Conservation (phyloP, 2,329 filamentous ascomycete genomes). For the Alternaria conjuncta region DNA sequence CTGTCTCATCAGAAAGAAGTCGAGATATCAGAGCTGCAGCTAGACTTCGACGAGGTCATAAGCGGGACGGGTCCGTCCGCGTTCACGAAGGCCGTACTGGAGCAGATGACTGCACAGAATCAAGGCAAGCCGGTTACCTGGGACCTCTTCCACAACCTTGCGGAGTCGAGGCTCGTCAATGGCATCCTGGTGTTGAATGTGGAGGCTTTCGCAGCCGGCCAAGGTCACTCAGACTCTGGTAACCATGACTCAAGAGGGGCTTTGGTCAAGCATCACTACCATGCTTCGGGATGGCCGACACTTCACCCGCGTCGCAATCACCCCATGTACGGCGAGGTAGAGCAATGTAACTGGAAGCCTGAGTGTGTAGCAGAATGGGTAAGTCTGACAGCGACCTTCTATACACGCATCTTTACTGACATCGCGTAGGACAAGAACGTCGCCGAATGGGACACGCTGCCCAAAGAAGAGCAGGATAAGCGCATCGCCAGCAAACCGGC, state of each 20-base stretch:
- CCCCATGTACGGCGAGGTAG: constrained; percentile 72
- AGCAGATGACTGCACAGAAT: constrained; percentile 64
- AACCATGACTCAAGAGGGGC: constrained; percentile 71
- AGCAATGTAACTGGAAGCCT: constrained; percentile 72
- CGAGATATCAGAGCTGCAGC: constrained; percentile 64
- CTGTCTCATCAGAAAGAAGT: constrained; percentile 66
- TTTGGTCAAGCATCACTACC: constrained; percentile 76
- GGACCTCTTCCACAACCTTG: constrained; percentile 69
- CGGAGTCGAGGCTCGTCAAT: constrained; percentile 69
- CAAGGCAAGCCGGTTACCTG: constrained; percentile 61
- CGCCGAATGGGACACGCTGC: constrained; percentile 64
- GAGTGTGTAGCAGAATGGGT: constrained; percentile 69
- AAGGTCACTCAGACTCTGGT: constrained; percentile 75
- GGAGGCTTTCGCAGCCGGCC: constrained; percentile 74
- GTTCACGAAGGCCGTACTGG: constrained; percentile 69
- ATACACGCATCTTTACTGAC: constrained; percentile 1
- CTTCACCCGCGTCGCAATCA: constrained; percentile 71
- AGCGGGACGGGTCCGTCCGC: constrained; percentile 75
- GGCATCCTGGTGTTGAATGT: constrained; percentile 72
- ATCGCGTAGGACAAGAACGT: constrained; percentile 61
- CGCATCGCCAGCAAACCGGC: constrained; percentile 50
- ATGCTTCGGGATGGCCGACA: constrained; percentile 74
- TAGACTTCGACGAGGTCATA: constrained; percentile 76
- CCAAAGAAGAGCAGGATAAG: constrained; percentile 65
- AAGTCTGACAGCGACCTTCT: constrained; percentile 4